Conservation (phyloP, 495 filamentous ascomycete species). For the Annulohypoxylon moriforme region DNA sequence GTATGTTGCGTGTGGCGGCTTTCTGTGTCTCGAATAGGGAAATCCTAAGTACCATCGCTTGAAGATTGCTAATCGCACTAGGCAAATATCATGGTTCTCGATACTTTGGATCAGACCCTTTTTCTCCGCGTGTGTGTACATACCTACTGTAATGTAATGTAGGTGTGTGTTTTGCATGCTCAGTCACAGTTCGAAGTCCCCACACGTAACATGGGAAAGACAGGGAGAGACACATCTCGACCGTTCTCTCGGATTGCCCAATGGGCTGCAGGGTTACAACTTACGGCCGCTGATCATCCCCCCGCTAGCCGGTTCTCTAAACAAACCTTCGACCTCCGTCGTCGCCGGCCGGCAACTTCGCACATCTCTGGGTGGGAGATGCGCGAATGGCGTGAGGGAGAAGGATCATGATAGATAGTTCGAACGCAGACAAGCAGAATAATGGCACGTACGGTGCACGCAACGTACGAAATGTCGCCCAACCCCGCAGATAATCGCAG, state of each 20-base stretch:
- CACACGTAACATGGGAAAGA: conserved; percentile 13
- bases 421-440: no score
- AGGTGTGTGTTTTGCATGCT: background rate
- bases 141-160: no score
- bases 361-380: conserved; percentile 1
- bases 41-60: conserved; percentile 11
- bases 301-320: conserved; percentile 34
- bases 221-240: conserved; percentile 5
- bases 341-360: conserved; percentile 24
- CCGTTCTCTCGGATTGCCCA: conserved; percentile 34
- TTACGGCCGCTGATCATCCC: conserved; percentile 32
- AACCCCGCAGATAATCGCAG: conserved; percentile 44
- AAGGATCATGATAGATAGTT: conserved; percentile 2
- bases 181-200: conserved; percentile 25
- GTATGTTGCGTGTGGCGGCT: background rate
- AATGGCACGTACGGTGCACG: background rate
- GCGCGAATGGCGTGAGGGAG: conserved; percentile 19
- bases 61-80: background rate
- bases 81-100: conserved; percentile 21
- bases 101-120: conserved; percentile 21
- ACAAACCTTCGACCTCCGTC: conserved; percentile 13
- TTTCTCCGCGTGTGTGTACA: background rate
- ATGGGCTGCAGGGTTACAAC: conserved; percentile 24
- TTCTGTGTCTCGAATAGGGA: conserved; percentile 34
- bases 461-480: background rate